Conservation (phyloP, 2,329 filamentous ascomycete genomes). For the Mollisiaceae sp. region DNA sequence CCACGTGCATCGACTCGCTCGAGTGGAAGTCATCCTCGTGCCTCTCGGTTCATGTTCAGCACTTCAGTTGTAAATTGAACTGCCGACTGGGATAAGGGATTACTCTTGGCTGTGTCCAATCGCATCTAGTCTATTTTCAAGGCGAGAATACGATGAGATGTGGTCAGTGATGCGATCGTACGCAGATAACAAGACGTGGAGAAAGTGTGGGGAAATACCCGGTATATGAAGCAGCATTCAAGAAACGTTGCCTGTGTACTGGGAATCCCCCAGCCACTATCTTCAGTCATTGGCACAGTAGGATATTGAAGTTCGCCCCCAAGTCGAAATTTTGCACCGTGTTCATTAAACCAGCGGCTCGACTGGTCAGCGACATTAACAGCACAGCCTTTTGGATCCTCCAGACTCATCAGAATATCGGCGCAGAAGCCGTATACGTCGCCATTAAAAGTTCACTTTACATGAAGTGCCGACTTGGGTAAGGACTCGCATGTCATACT, state of each 20-base stretch:
- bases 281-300: background rate
- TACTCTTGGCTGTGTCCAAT: background rate
- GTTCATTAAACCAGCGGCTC: background rate
- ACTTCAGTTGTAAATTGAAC: background rate
- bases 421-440: background rate
- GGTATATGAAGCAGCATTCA: constrained; percentile 1
- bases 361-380: background rate
- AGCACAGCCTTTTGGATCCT: background rate
- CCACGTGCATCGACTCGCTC: background rate
- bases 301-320: background rate
- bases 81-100: background rate
- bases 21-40: background rate
- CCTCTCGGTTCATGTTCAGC: background rate
- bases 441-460: background rate
- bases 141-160: background rate
- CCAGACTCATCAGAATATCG: background rate
- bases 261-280: constrained; percentile 3
- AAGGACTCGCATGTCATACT: background rate
- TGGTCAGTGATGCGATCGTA: constrained; percentile 2
- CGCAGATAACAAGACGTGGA: background rate
- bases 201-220: constrained; percentile 5
- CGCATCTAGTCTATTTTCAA: background rate
- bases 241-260: background rate
- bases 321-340: background rate
- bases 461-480: constrained; percentile 6